A percentile compares a stretch with the other conserved stretches of the same genome.
phyloP scores from a whole-genome alignment of 768 basidiomycete genomes.

The Pisolithus orientalis region DNA sequence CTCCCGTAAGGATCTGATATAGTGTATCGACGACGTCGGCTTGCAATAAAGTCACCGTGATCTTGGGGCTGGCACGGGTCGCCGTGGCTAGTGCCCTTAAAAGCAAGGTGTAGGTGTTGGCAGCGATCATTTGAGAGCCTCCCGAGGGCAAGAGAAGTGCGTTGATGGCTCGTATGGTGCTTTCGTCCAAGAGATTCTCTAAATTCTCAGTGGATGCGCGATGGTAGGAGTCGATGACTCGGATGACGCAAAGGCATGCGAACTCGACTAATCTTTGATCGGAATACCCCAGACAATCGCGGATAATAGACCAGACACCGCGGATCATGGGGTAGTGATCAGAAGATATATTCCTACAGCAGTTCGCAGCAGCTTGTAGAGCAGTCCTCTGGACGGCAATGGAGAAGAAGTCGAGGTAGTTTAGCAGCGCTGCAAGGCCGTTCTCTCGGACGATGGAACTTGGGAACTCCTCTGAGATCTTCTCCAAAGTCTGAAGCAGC shows the following conservation, averaged over 20 bases:
- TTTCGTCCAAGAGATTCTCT: constrained; percentile 77
- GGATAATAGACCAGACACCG: constrained; percentile 88
- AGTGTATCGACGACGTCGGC: constrained; percentile 89
- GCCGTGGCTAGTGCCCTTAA: constrained; percentile 85
- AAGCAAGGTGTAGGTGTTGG: constrained; percentile 83
- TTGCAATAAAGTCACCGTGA: constrained; percentile 80
- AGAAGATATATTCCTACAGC: constrained; percentile 85
- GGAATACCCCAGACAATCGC: constrained; percentile 85
- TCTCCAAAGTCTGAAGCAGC: constrained; percentile 79
- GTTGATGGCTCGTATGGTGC: constrained; percentile 78
- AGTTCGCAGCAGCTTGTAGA: constrained; percentile 93
- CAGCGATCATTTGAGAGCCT: constrained; percentile 78
- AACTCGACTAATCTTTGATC: constrained; percentile 98
- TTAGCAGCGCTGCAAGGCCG: constrained; percentile 86
- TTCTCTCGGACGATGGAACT: constrained; percentile 94
- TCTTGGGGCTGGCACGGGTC: constrained; percentile 82
- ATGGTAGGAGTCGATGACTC: constrained; percentile 88
- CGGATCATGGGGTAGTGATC: constrained; percentile 88
- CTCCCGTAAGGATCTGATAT: constrained; percentile 94
- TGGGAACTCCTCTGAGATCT: constrained; percentile 97
- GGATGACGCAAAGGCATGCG: constrained; percentile 90
- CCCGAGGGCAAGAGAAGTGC: constrained; percentile 79
- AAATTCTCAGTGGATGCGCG: constrained; percentile 80
- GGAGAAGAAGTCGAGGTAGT: constrained; percentile 97
- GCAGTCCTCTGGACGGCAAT: constrained; percentile 97